Base-by-base conservation (phyloP, 2,329 filamentous ascomycete species). In the Coniochaeta prunicola region DNA sequence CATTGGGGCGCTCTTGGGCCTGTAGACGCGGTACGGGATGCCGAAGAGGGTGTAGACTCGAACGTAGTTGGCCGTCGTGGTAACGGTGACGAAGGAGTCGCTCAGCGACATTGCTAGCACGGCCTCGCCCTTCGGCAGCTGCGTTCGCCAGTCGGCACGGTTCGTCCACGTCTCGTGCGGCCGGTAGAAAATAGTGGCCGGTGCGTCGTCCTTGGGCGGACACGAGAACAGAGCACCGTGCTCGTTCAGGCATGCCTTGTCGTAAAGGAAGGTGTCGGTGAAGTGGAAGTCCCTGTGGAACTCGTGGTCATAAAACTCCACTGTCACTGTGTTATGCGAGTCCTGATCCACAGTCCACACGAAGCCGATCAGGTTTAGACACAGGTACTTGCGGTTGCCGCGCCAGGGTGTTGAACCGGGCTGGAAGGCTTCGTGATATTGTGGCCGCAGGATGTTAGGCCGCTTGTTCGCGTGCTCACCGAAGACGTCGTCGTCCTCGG, bases 341-440 rank as follows among this genome's bases (percentile, higher is more conserved):
- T 97, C 92, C 73, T 99, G 94, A 65, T 96, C 90, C 19, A 99
- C 91, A 0, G 93, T 97, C 91, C 94, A 99, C 9, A 97, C 90
- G 68, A 96, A 94, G 0, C 96, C 94, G 57, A 92, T 90, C 60
- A 99, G 77, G 69, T 97, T 97, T 42, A 97, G 82, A 68, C 91
- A 96, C 0, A 99, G 81, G 69, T 99, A 96, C 69, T 93, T 91
- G 63, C 94, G 83, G 71, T 96, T 94, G 1, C 94, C 94, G 62
- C 91, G 86, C 96, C 94, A 99, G 0, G 93, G 93, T 0, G 94
- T 99, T 58, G 92, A 92, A 1, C 94, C 93, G 0, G 93, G 91
- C 71, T 99, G 96, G 71, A 99, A 96, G 1, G 93, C 77, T 57
- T 88, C 85, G 66, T 99, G 96, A 36, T 89, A 83, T 65, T 86